Evolutionary conservation across 805 yeast species (phyloP).

Genomic region (Myxozyma nipponensis): DNA sequence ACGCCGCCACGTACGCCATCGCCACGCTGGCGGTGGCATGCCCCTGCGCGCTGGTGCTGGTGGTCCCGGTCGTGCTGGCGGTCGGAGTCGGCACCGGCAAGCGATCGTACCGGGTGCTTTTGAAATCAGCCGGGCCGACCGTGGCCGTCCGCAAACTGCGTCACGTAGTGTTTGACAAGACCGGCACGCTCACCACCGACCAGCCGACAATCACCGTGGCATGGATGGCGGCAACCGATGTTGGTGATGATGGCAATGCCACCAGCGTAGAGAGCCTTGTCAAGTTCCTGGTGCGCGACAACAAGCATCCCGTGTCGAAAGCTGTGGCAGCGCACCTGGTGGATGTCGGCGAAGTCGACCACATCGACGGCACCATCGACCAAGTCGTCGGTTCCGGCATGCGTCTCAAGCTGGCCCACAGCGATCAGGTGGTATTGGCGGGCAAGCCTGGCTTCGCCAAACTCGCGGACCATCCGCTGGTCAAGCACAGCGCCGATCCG

Average conservation of each 20-base stretch:
- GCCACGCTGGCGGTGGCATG: slow-evolving; percentile 22
- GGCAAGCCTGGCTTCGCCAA: neutral
- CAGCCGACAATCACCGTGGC: slow-evolving; percentile 4
- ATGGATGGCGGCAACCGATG: too few relatives aligned
- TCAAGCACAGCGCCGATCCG: neutral
- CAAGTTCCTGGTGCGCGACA: slow-evolving; percentile 5
- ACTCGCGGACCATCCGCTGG: too few relatives aligned
- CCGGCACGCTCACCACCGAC: slow-evolving; percentile 26
- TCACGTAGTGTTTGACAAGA: slow-evolving; percentile 28
- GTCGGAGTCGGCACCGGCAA: slow-evolving; percentile 27
- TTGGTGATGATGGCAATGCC: neutral
- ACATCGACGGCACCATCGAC: slow-evolving; percentile 6
- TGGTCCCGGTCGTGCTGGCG: slow-evolving; percentile 23
- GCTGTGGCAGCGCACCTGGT: slow-evolving; percentile 11
- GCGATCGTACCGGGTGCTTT: slow-evolving; percentile 11
- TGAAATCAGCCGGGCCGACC: slow-evolving; percentile 19
- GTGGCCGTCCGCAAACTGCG: slow-evolving; percentile 5
- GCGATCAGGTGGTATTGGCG: neutral
- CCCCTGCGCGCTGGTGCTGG: slow-evolving; percentile 30
- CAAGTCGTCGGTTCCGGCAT: slow-evolving; percentile 15
- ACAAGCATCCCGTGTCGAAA: slow-evolving; percentile 16
- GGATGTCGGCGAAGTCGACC: neutral
- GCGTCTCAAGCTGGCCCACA: neutral
- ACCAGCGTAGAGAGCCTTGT: neutral
- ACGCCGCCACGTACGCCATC: slow-evolving; percentile 20